These are phyloP conservation scores for Umbelopsis sp. DNA, from an alignment of 192 early-diverging fungal species.

Conservation along the genomic window DNA sequence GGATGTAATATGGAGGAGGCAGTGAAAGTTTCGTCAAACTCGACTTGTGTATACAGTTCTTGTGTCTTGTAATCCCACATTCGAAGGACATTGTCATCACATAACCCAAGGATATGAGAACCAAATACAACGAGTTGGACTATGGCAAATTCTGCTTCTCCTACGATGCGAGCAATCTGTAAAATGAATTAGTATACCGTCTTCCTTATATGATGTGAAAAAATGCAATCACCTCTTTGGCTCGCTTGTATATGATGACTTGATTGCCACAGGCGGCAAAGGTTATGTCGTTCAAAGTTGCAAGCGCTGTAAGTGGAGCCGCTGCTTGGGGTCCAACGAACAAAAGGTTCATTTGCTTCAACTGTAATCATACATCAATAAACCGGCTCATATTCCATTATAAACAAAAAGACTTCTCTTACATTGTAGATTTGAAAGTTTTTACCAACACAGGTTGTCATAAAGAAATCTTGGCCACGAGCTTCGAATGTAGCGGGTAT, in stretches of 20 bases:
- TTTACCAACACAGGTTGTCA: constrained; percentile 87
- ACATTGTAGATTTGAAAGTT: constrained; percentile 92
- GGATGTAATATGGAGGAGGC: constrained; percentile 86
- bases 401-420: constrained; percentile 22
- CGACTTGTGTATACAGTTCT: constrained; percentile 73
- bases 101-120: constrained; percentile 72
- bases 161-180: constrained; percentile 32
- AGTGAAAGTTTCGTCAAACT: constrained; percentile 75
- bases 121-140: constrained; percentile 75
- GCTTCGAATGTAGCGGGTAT: constrained; percentile 80
- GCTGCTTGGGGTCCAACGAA: constrained; percentile 77
- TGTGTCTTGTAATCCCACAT: constrained; percentile 75
- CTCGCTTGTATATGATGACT: constrained; percentile 68
- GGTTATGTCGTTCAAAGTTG: constrained; percentile 68
- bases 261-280: constrained; percentile 72
- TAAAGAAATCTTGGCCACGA: constrained; percentile 72
- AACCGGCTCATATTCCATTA: not conserved
- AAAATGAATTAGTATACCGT: constrained; percentile 3
- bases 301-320: constrained; percentile 70
- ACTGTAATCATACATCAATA: constrained; percentile 40
- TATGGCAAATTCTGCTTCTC: constrained; percentile 49
- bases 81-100: constrained; percentile 78
- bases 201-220: constrained; percentile 26
- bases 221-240: constrained; percentile 59
- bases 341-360: constrained; percentile 74